A percentile compares a stretch with the other conserved stretches of the same genome.
Evolutionary conservation across 768 basidiomycete species (phyloP).

Genomic region (Gelatoporia subvermispora): DNA sequence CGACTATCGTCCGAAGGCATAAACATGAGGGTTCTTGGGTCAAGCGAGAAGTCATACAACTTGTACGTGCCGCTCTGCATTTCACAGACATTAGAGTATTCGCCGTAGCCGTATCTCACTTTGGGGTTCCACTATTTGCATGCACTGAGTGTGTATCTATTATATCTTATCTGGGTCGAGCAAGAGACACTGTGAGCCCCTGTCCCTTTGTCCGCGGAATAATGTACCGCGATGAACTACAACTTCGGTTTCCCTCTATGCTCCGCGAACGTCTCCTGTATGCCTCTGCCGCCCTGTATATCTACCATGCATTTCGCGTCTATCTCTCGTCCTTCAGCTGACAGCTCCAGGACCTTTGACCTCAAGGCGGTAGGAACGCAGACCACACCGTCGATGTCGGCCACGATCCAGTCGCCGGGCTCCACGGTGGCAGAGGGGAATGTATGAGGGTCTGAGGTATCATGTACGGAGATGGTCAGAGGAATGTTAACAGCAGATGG

Average conservation of each 20-base stretch:
- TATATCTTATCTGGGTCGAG: background rate
- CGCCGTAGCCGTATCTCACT: too few species aligned
- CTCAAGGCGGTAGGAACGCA: constrained; percentile 59
- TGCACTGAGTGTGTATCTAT: background rate
- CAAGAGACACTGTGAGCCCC: too few species aligned
- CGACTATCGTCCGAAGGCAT: too few species aligned
- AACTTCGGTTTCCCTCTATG: constrained; percentile 50
- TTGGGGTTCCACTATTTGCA: background rate
- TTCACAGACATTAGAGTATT: too few species aligned
- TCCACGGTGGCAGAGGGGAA: constrained; percentile 55
- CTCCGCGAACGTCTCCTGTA: constrained; percentile 73
- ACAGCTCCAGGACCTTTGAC: constrained; percentile 51
- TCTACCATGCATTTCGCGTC: constrained; percentile 74
- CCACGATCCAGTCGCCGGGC: constrained; percentile 82
- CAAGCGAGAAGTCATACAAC: too few species aligned
- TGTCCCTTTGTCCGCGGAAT: too few species aligned
- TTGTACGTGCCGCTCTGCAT: too few species aligned
- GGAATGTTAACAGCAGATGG: constrained; percentile 72
- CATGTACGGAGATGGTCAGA: constrained; percentile 38
- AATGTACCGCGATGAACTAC: background rate
- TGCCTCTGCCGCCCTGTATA: constrained; percentile 67
- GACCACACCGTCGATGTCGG: constrained; percentile 86
- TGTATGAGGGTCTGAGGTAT: constrained; percentile 28
- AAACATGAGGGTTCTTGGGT: too few species aligned
- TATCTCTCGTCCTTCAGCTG: constrained; percentile 51